These are phyloP conservation scores for Phlebopus sp. DNA, from an alignment of 1,284 basidiomycete species.

Conservation along the genomic window DNA sequence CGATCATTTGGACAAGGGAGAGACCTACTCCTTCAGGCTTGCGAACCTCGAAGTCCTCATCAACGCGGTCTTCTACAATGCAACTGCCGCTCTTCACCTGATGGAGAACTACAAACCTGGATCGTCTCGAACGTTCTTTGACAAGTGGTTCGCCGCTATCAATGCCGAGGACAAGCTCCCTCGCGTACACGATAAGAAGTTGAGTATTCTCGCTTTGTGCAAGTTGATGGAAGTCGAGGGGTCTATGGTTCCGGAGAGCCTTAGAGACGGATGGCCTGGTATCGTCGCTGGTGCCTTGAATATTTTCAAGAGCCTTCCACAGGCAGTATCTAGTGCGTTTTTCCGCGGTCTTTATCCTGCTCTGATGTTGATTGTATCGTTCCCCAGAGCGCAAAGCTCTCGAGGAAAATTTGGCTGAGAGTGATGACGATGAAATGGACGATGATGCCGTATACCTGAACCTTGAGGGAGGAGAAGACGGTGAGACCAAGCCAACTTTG, in stretches of 20 bases:
- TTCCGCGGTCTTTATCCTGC: neutral
- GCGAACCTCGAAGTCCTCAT: slow-evolving; percentile 82
- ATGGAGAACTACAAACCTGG: slow-evolving; percentile 66
- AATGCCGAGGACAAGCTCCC: slow-evolving; percentile 62
- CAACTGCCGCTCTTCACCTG: slow-evolving; percentile 69
- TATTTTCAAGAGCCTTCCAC: slow-evolving; percentile 73
- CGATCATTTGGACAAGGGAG: slow-evolving; percentile 52
- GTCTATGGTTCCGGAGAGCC: slow-evolving; percentile 49
- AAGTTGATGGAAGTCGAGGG: slow-evolving; percentile 70
- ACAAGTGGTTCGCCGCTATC: slow-evolving; percentile 76
- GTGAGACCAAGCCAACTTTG: slow-evolving; percentile 31
- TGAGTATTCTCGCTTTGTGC: slow-evolving; percentile 75
- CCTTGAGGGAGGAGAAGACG: slow-evolving; percentile 66
- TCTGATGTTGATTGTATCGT: slow-evolving; percentile 7
- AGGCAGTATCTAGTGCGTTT: slow-evolving; percentile 62
- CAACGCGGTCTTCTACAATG: slow-evolving; percentile 85
- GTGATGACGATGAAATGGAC: slow-evolving; percentile 57
- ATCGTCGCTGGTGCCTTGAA: slow-evolving; percentile 69
- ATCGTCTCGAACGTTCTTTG: slow-evolving; percentile 69
- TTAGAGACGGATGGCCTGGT: slow-evolving; percentile 70
- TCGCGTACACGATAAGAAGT: slow-evolving; percentile 90
- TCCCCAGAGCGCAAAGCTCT: slow-evolving; percentile 61
- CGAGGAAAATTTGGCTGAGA: slow-evolving; percentile 55
- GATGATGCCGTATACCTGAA: slow-evolving; percentile 62
- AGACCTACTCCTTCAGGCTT: slow-evolving; percentile 67